phyloP scores from a whole-genome alignment of 2,329 filamentous ascomycete genomes.

The Colletotrichum simmondsii region DNA sequence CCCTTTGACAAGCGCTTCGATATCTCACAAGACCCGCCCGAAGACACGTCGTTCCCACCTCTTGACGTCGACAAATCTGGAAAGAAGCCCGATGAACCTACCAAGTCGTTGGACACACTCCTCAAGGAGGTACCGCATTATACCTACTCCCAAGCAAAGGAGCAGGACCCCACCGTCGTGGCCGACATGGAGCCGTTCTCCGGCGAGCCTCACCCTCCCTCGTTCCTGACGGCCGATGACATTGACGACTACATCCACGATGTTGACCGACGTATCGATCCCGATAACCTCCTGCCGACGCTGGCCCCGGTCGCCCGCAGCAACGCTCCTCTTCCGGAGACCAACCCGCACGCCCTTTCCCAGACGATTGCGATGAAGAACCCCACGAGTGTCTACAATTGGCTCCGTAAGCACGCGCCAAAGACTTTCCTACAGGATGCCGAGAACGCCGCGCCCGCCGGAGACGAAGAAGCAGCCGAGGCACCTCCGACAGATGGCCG shows the following conservation, averaged over 20 bases:
- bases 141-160: conserved; percentile 64
- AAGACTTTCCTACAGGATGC: conserved; percentile 87
- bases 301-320: conserved; percentile 61
- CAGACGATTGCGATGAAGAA: conserved; percentile 65
- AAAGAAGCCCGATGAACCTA: conserved; percentile 49
- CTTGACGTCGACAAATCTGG: conserved; percentile 45
- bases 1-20: conserved; percentile 80
- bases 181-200: conserved; percentile 61
- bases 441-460: conserved; percentile 54
- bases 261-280: conserved; percentile 64
- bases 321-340: conserved; percentile 40
- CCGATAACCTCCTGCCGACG: conserved; percentile 56
- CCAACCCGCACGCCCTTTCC: conserved; percentile 51
- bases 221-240: conserved; percentile 76
- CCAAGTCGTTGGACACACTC: conserved; percentile 62
- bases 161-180: conserved; percentile 70
- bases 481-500: conserved; percentile 38
- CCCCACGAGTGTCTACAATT: conserved; percentile 93
- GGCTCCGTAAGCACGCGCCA: conserved; percentile 87
- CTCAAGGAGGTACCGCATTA: conserved; percentile 63
- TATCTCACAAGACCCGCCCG: conserved; percentile 63
- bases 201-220: conserved; percentile 66
- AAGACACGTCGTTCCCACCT: conserved; percentile 49
- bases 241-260: conserved; percentile 79
- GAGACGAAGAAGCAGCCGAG: conserved; percentile 51